phyloP scores from a whole-genome alignment of 148 eudicot genomes.

The Camellia sinensis region DNA sequence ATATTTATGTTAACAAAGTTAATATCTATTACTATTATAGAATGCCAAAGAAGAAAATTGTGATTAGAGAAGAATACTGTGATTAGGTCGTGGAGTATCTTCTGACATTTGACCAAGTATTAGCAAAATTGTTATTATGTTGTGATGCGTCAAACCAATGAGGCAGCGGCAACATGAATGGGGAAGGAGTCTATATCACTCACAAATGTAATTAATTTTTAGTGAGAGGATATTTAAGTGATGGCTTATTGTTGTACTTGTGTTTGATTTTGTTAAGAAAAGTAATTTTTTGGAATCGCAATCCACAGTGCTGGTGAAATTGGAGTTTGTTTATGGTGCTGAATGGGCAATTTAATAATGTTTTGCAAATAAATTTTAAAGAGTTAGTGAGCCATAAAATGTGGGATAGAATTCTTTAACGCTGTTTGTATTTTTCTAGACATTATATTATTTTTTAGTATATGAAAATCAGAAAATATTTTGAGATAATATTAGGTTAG shows the following conservation, averaged over 20 bases:
- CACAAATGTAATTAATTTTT: background rate
- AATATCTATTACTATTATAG: background rate
- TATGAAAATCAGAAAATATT: background rate
- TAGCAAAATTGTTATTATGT: background rate
- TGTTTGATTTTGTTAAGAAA: too few relatives aligned
- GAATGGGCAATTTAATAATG: too few relatives aligned
- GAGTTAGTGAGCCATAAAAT: background rate
- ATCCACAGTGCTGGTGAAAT: too few relatives aligned
- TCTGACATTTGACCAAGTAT: background rate
- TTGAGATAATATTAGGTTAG: too few relatives aligned
- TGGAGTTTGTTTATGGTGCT: too few relatives aligned
- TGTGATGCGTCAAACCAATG: background rate
- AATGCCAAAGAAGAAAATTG: background rate
- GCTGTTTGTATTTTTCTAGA: background rate
- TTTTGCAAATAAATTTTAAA: too few relatives aligned
- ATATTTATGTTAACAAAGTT: background rate
- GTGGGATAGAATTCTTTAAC: background rate
- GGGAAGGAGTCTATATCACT: background rate
- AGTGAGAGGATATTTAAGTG: background rate
- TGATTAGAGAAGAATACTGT: background rate
- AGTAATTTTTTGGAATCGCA: too few relatives aligned
- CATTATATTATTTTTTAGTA: background rate
- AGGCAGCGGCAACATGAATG: background rate
- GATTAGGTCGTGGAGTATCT: background rate
- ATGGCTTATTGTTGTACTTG: too few relatives aligned